Evolutionary conservation across 306 rosid species (phyloP).

Genomic region (Arachis stenosperma): DNA sequence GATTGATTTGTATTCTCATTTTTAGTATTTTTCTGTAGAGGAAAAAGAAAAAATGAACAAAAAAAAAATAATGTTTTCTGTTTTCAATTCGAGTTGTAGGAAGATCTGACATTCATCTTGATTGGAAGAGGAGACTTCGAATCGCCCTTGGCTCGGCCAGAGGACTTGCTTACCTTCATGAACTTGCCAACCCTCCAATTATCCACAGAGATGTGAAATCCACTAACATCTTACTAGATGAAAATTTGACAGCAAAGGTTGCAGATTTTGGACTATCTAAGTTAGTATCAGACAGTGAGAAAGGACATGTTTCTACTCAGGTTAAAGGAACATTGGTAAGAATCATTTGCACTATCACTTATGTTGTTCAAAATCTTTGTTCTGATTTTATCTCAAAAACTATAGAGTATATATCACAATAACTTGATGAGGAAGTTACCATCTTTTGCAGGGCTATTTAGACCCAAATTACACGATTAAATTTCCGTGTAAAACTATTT

Average conservation of each 20-base stretch:
- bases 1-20: too few relatives aligned
- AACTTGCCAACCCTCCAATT: conserved; percentile 95
- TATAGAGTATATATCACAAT: too few relatives aligned
- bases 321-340: conserved; percentile 95
- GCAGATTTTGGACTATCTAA: conserved; percentile 97
- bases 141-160: conserved; percentile 92
- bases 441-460: too few relatives aligned
- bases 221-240: conserved; percentile 80
- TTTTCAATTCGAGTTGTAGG: conserved; percentile 52
- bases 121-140: conserved; percentile 96
- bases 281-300: conserved; percentile 70
- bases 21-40: too few relatives aligned
- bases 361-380: conserved; percentile 18
- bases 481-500: too few relatives aligned
- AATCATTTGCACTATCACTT: conserved; percentile 4
- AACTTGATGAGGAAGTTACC: too few relatives aligned
- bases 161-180: conserved; percentile 95
- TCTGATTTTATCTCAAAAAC: not conserved
- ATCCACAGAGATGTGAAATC: conserved; percentile 95
- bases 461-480: too few relatives aligned
- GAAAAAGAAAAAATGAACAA: too few relatives aligned
- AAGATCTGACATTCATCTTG: conserved; percentile 73
- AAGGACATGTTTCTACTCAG: conserved; percentile 92
- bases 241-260: conserved; percentile 81
- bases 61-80: too few relatives aligned